Conservation (phyloP, 2,329 filamentous ascomycete species). For the Aspergillus sp. region DNA sequence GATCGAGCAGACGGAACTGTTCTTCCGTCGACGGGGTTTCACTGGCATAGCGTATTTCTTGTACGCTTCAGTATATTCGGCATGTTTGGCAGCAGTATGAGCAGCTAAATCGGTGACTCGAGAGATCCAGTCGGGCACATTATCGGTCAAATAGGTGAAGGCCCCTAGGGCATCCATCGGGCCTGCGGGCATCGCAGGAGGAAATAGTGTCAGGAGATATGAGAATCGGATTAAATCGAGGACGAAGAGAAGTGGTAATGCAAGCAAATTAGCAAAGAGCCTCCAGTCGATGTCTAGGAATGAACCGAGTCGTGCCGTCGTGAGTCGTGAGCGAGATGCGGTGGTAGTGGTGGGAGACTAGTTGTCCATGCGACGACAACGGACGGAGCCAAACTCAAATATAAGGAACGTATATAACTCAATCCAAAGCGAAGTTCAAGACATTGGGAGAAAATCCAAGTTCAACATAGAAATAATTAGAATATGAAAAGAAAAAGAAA, state of each 20-base stretch:
- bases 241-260: neutral
- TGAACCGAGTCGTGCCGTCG: neutral
- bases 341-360: neutral
- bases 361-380: too few species aligned
- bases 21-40: constrained; percentile 27
- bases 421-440: too few species aligned
- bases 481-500: too few species aligned
- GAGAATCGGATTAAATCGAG: neutral
- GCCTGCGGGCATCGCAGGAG: neutral
- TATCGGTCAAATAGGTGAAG: constrained; percentile 38
- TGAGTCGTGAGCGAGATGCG: neutral
- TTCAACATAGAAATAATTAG: too few species aligned
- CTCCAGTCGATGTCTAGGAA: neutral
- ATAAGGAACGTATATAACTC: too few species aligned
- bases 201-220: neutral
- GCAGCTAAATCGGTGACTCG: constrained; percentile 35
- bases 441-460: too few species aligned
- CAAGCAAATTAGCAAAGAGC: neutral
- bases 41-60: constrained; percentile 23
- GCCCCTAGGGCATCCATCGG: constrained; percentile 38
- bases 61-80: constrained; percentile 38
- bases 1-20: constrained; percentile 38
- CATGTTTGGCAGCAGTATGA: constrained; percentile 33
- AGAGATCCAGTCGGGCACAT: constrained; percentile 38
- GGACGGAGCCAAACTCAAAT: too few species aligned